Base-by-base conservation (phyloP, 768 basidiomycete genomes). In the Phallus indusiatus region DNA sequence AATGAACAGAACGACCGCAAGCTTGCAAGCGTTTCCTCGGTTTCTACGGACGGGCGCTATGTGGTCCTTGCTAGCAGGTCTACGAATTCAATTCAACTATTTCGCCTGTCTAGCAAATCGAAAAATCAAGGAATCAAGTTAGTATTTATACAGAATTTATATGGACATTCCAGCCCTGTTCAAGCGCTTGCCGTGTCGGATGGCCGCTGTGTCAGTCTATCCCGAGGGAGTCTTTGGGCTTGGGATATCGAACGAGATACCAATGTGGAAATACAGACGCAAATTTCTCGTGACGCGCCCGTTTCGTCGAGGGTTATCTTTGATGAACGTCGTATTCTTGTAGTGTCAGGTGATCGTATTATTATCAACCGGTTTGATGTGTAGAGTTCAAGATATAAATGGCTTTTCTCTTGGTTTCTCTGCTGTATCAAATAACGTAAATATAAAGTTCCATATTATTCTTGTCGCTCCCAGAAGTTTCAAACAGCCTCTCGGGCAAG, bases 1-100 rank as follows among this genome's bases (percentile, higher is more conserved):
- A 76, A 75, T 24, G 84, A 86, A 63, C 90, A 91, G 62, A 90
- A 88, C 85, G 77, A 79, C 28, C 85, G 88, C 59, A 90, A 88
- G 69, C 79, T 91, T 18, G 72, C 74, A 48, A 73, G 75, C 12
- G 83, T 92, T 33, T 80, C 84, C n/a, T 85, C 83, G 64, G 84
- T 80, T 16, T 84, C 88, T 65, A 88, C 90, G 5, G 90, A 91
- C 66, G 90, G 90, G 9, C 90, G 88, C 75, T 92, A 88, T 86
- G 83, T 81, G 59, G 84, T 91, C 12, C 76, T 90, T 52, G 88
- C 85, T 14, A 82, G 60, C 16, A 55, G 61, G 24, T 20, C 48
- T 10, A 53, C 49, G 48, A 49, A 24, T 37, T 22, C 61, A 22
- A 76, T 89, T 18, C 90, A 91, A 66, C 76, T 91, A 9, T 91